These are phyloP conservation scores for Chaetomium strumarium DNA, from an alignment of 2,329 filamentous ascomycete genomes.

Conservation along the genomic window DNA sequence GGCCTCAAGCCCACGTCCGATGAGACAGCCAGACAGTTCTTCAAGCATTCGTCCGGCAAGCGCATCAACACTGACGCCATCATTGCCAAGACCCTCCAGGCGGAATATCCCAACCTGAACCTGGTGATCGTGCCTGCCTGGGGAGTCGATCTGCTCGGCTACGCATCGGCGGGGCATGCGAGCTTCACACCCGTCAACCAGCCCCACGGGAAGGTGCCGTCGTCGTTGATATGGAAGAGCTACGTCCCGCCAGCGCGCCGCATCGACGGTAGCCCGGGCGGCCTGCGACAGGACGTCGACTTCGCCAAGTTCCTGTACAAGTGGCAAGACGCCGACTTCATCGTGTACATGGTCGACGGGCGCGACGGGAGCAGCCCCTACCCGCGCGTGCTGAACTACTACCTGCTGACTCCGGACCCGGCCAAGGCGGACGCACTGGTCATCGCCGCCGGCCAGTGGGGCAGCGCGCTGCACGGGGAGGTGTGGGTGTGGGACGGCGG, in stretches of 20 bases:
- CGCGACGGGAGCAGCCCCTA: constrained; percentile 35
- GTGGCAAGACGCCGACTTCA: constrained; percentile 38
- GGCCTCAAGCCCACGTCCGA: neutral
- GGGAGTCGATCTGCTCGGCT: constrained; percentile 37
- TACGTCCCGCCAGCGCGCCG: constrained; percentile 38
- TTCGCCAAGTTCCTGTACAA: constrained; percentile 40
- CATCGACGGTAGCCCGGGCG: constrained; percentile 35
- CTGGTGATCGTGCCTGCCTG: constrained; percentile 34
- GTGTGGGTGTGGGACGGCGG: constrained; percentile 62
- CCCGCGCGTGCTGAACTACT: constrained; percentile 32
- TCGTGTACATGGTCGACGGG: constrained; percentile 39
- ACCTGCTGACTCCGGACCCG: constrained; percentile 33
- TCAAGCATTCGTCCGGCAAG: constrained; percentile 36
- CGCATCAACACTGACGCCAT: constrained; percentile 40
- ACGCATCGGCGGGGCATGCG: constrained; percentile 37
- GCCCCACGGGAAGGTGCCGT: constrained; percentile 27
- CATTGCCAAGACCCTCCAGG: constrained; percentile 35
- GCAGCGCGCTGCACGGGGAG: constrained; percentile 52
- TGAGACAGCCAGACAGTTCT: constrained; percentile 29
- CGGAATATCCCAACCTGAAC: constrained; percentile 39
- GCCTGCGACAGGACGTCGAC: constrained; percentile 28
- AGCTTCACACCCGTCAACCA: constrained; percentile 27
- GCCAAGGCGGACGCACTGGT: constrained; percentile 45
- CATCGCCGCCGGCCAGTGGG: constrained; percentile 49
- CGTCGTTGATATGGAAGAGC: constrained; percentile 34